Evolutionary conservation across 1,284 basidiomycete species (phyloP), one percentile per base, ranked within the genome.

Genomic region (Boletus albobrunnescens): DNA sequence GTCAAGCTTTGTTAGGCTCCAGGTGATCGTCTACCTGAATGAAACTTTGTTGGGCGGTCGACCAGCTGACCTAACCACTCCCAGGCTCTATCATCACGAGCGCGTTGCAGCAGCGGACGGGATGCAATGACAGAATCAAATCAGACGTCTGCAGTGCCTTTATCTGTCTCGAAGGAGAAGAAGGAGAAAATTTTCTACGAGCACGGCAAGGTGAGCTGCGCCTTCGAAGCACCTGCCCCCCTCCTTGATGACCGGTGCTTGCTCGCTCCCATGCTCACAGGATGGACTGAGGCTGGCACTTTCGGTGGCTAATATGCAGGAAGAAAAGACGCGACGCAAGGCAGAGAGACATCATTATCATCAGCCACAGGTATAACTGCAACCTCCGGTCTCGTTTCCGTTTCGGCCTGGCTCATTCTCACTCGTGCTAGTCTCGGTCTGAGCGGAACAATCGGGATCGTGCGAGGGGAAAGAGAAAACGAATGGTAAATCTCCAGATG

Each of bases 231-330:
- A 16, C 36, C 39, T 24, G 13, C 28, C 11, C 19, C 1, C 14
- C 40, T 52, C 53, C 47, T 43, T 62, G 54, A 54, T 62, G 48
- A 61, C 51, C 54, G 51, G 50, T 41, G 49, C 48, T 50, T 51
- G 41, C 20, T 41, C 43, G n/a, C n/a, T n/a, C n/a, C n/a, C n/a
- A n/a, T n/a, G n/a, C n/a, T n/a, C n/a, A 46, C 54, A 74, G 75
- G 75, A 76, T 54, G 66, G 67, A 14, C 50, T 77, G 50, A 58
- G 57, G 26, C 57, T 77, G 6, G 75, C 75, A n/a, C 49, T 63
- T 45, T 67, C 67, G 36, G 71, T 77, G 56, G 68, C 61, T 20
- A 56, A 59, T 33, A 56, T 50, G 26, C 69, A 74, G 46, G 73
- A 77, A 55, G 59, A 71, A 51, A 75, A 67, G 45, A 39, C 63